Percentiles rank a stretch among this genome's conserved stretches.
Conservation (phyloP, 2,329 filamentous ascomycete genomes). For the Didymella segeticola region DNA sequence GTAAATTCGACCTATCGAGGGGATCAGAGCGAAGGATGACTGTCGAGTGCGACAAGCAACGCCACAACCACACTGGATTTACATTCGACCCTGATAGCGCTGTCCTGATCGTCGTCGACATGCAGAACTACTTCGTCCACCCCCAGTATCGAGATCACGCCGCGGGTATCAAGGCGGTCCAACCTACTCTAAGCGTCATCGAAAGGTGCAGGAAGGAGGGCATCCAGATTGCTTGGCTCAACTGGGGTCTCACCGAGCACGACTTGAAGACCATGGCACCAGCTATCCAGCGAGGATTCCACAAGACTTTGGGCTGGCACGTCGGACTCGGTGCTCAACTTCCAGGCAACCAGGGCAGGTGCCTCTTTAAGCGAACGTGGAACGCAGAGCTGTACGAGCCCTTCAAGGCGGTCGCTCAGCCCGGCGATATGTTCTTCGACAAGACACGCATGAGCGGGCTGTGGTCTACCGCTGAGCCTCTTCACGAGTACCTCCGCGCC, state of each 20-base stretch:
- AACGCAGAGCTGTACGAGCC: constrained; percentile 53
- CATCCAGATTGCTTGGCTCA: constrained; percentile 52
- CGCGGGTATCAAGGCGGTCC: constrained; percentile 40
- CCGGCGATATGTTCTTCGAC: constrained; percentile 53
- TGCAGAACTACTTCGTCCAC: constrained; percentile 54
- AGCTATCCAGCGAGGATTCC: constrained; percentile 52
- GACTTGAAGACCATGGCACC: constrained; percentile 50
- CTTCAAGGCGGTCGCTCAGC: constrained; percentile 45
- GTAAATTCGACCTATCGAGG: constrained; percentile 52
- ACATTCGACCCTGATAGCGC: constrained; percentile 51
- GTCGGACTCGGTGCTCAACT: constrained; percentile 49
- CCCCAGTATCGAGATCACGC: constrained; percentile 39
- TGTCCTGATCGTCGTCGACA: constrained; percentile 51
- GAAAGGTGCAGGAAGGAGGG: constrained; percentile 50
- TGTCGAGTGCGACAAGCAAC: constrained; percentile 51
- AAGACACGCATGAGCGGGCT: constrained; percentile 53
- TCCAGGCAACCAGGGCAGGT: constrained; percentile 48
- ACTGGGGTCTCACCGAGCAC: constrained; percentile 51
- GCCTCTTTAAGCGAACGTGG: constrained; percentile 53
- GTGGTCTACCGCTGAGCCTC: constrained; percentile 50
- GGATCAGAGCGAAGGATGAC: constrained; percentile 46
- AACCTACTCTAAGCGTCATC: constrained; percentile 49
- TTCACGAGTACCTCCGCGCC: constrained; percentile 50
- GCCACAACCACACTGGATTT: constrained; percentile 51
- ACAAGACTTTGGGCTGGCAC: constrained; percentile 52